Conservation (phyloP, 2,329 filamentous ascomycete genomes). For the Aulographum hederae region DNA sequence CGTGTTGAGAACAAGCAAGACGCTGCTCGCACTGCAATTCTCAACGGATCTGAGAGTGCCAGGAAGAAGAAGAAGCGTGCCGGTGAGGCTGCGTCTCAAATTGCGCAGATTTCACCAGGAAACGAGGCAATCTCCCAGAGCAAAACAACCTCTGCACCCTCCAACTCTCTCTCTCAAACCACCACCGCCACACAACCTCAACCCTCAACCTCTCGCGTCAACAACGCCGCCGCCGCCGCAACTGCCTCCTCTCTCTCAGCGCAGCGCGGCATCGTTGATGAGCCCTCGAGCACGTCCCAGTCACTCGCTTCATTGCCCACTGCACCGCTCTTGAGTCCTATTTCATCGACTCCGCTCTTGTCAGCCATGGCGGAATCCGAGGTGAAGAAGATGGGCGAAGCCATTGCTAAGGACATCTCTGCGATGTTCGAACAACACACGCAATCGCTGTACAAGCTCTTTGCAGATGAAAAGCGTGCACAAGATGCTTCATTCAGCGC, state of each 20-base stretch:
- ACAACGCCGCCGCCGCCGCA: constrained; percentile 14
- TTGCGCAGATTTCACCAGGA: constrained; percentile 22
- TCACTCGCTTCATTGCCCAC: constrained; percentile 8
- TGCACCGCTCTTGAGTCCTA: constrained; percentile 32
- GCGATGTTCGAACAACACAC: constrained; percentile 26
- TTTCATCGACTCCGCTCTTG: too few relatives aligned
- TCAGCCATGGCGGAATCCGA: not conserved
- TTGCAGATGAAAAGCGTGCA: constrained; percentile 51
- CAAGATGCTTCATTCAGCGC: constrained; percentile 43
- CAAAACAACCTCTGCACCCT: not conserved
- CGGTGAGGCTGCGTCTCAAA: constrained; percentile 22
- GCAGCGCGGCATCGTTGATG: not conserved
- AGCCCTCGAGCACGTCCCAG: constrained; percentile 7
- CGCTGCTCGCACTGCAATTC: constrained; percentile 19
- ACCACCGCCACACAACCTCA: too few relatives aligned
- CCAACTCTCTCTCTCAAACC: too few relatives aligned
- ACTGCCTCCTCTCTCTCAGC: not conserved
- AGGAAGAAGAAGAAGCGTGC: constrained; percentile 59
- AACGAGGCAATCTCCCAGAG: constrained; percentile 2
- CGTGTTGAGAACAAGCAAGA: constrained; percentile 23
- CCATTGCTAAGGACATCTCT: constrained; percentile 1
- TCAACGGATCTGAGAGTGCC: constrained; percentile 33
- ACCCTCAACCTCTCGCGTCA: too few relatives aligned
- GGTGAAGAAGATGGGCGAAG: not conserved
- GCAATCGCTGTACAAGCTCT: constrained; percentile 36